Evolutionary conservation across 345 rosid species (phyloP), one percentile per base, ranked within the genome.

Genomic region (Gossypium raimondii): DNA sequence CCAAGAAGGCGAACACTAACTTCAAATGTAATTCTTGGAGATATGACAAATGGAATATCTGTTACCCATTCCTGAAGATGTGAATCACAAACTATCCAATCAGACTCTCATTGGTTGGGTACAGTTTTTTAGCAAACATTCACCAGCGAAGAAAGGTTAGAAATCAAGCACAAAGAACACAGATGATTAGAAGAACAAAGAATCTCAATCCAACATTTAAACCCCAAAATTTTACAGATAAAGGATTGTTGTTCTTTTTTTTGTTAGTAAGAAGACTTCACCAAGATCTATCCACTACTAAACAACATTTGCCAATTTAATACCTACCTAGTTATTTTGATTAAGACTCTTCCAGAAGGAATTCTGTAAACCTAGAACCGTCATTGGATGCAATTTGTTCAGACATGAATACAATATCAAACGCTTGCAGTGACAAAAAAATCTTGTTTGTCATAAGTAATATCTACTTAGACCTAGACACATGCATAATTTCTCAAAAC

Each of bases 21-120:
- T 90, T 92, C 98, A 84, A 96, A 96, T 24, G 97, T 93, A 78
- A 96, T 96, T 84, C 99, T 89, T 69, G 99, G 99, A 48, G 99
- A 96, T 84, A 96, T 96, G 61, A 96, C 97, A 84, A 96, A 96
- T 51, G 98, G 99, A 78, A n/a, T 77, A 84, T 96, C 99, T 2
- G 89, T 92, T 82, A 92, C 97, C 95, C 92, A 89, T 86, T 96
- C 99, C 99, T 96, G 85, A 75, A 80, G 79, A 68, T 44, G 73
- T 58, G 48, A 81, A 70, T 61, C 27, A 29, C 11, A 74, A 63
- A 51, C 14, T 45, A 57, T 73, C 29, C 62, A 61, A 59, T 63
- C 67, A 48, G 25, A 73, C 24, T 69, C 17, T 51, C 14, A 29
- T 12, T 9, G 27, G 20, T 29, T 53, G 56, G 34, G 34, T 17